Evolutionary conservation across 139 green algal species (phyloP).

Genomic region (Chlorella vulgaris): DNA sequence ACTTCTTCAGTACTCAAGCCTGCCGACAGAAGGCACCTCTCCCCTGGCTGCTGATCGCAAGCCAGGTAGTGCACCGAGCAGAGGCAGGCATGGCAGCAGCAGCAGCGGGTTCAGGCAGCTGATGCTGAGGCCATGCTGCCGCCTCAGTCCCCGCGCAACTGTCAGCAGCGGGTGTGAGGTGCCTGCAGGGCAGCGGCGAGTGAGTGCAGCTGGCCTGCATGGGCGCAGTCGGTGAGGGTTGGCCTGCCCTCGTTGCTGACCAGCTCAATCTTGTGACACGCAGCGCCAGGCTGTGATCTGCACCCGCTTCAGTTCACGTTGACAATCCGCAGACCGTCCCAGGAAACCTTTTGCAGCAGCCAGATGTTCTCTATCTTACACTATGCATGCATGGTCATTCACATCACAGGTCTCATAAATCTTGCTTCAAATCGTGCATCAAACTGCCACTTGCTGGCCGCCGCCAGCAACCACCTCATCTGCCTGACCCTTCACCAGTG

Average conservation of each 20-base stretch:
- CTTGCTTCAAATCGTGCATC: too few species aligned
- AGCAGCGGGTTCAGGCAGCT: neutral
- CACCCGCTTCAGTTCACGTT: too few species aligned
- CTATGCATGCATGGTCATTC: too few species aligned
- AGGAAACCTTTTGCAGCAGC: too few species aligned
- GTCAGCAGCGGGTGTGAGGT: neutral
- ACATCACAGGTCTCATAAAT: too few species aligned
- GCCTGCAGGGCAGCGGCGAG: neutral
- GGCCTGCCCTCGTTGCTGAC: neutral
- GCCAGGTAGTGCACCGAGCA: neutral
- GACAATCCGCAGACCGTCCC: too few species aligned
- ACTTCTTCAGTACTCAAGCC: too few species aligned
- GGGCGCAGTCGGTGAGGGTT: neutral
- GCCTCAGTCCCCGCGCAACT: neutral
- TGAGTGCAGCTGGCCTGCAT: neutral
- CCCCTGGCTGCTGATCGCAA: neutral
- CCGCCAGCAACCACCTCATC: too few species aligned
- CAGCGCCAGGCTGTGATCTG: too few species aligned
- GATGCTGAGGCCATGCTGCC: constrained; percentile 12
- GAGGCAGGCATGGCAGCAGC: neutral
- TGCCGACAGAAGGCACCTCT: neutral
- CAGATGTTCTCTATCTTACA: too few species aligned
- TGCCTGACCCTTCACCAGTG: neutral
- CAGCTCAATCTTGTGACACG: too few species aligned
- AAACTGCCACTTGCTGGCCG: too few species aligned